These are phyloP conservation scores for Chenopodium suecicum DNA, from an alignment of 148 eudicot genomes.

Conservation along the genomic window DNA sequence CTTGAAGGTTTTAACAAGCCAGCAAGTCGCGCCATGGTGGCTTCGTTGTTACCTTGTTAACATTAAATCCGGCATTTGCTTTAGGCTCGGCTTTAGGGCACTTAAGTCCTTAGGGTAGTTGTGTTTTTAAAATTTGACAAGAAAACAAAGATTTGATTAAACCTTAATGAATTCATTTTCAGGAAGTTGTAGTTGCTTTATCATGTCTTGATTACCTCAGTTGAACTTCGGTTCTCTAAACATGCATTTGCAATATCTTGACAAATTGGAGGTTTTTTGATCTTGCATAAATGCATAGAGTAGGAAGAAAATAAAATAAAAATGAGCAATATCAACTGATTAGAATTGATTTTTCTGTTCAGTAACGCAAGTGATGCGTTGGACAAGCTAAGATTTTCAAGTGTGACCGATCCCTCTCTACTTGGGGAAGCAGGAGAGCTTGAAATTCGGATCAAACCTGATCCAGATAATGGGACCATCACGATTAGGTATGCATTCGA, in stretches of 20 bases:
- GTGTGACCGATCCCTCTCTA: constrained; percentile 87
- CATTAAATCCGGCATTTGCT: neutral
- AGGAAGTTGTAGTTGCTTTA: neutral
- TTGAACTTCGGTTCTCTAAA: neutral
- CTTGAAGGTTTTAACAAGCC: neutral
- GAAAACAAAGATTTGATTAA: too few species aligned
- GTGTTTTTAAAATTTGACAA: too few species aligned
- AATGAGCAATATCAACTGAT: neutral
- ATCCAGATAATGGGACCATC: constrained; percentile 91
- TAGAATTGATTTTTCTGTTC: constrained; percentile 21
- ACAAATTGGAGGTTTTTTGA: neutral
- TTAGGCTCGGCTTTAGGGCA: neutral
- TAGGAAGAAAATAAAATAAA: neutral
- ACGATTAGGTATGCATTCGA: constrained; percentile 63
- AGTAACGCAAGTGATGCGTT: constrained; percentile 99
- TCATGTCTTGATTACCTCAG: neutral
- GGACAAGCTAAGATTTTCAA: constrained; percentile 88
- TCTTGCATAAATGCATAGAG: neutral
- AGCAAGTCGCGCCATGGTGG: neutral
- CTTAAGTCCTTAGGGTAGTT: neutral
- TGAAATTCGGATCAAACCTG: constrained; percentile 85
- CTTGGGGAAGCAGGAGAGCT: constrained; percentile 94
- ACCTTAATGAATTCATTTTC: too few species aligned
- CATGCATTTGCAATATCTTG: neutral
- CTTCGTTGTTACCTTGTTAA: too few species aligned